Evolutionary conservation across 2,329 filamentous ascomycete genomes (phyloP), one percentile per base, ranked within the genome.

Genomic region (Microsporum canis): DNA sequence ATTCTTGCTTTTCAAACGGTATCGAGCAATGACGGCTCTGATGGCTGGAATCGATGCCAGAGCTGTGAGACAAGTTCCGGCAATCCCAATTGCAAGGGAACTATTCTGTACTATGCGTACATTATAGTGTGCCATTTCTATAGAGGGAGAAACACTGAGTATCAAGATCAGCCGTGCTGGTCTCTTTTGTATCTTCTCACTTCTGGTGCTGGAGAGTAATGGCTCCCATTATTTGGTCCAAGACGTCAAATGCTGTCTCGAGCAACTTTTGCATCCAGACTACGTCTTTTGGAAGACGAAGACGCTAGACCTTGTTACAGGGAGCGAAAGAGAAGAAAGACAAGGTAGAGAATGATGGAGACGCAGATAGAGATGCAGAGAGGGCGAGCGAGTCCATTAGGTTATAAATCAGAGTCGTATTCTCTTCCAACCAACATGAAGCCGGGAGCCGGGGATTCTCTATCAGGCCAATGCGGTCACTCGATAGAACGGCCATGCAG

Each of bases 41-140:
- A 61, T 10, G 6, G 62, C 64, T 23, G 63, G 63, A 36, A 65
- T 76, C 71, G 33, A 72, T 49, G 43, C 12, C 55, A 57, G 7
- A 0, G 55, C 55, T 6, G 55, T 43, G 34, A 57, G 55, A 27
- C 55, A 57, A 43, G 23, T 5, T 31, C 39, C 39, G 2, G 55
- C 36, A 41, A 41, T 31, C 5, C 51, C 51, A 36, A 55, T 23
- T 23, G 33, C 51, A 36, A 55, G 10, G 7, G 51, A 55, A 12
- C 8, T 36, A 55, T 55, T 55, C 3, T 17, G 51, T 31, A 55
- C 31, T 55, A n/a, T 51, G 27, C 27, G 33, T 36, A 55, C 51
- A 55, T 29, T 36, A 17, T 55, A 55, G 51, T 55, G 12, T 36
- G 31, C 51, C 51, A 55, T 55, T 3, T n/a, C 36, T 1, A 43